Conservation (phyloP, 2,329 filamentous ascomycete genomes). For the Hypoxylon rubiginosum region DNA sequence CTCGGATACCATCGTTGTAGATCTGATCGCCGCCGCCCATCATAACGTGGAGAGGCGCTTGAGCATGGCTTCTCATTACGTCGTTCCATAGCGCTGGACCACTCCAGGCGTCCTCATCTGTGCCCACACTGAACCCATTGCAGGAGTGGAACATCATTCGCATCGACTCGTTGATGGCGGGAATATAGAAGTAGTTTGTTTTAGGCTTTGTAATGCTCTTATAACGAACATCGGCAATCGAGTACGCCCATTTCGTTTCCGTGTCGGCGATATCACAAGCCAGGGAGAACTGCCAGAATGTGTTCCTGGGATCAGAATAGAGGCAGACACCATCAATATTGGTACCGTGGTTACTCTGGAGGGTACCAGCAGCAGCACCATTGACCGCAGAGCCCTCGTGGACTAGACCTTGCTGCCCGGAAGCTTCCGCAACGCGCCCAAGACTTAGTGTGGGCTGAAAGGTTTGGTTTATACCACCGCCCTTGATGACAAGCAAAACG, state of each 20-base stretch:
- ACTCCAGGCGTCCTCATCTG: constrained; percentile 79
- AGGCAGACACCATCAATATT: constrained; percentile 70
- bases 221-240: constrained; percentile 75
- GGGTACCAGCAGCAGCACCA: constrained; percentile 57
- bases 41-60: constrained; percentile 92
- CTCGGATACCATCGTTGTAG: constrained; percentile 93
- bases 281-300: constrained; percentile 94
- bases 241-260: constrained; percentile 85
- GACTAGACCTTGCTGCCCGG: constrained; percentile 46
- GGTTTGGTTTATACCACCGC: constrained; percentile 72
- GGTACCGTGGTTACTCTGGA: constrained; percentile 54
- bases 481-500: constrained; percentile 83
- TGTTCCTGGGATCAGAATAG: constrained; percentile 76
- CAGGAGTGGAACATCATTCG: constrained; percentile 99
- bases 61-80: constrained; percentile 84
- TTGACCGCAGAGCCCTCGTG: constrained; percentile 51
- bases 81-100: constrained; percentile 97
- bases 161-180: constrained; percentile 87
- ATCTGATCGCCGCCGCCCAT: constrained; percentile 95
- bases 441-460: constrained; percentile 70
- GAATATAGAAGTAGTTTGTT: constrained; percentile 84
- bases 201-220: constrained; percentile 67
- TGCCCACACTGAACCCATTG: constrained; percentile 93
- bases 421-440: constrained; percentile 56
- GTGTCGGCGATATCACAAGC: constrained; percentile 77